Conservation (phyloP, 164 flowering plant species). For the Brasenia schreberi region DNA sequence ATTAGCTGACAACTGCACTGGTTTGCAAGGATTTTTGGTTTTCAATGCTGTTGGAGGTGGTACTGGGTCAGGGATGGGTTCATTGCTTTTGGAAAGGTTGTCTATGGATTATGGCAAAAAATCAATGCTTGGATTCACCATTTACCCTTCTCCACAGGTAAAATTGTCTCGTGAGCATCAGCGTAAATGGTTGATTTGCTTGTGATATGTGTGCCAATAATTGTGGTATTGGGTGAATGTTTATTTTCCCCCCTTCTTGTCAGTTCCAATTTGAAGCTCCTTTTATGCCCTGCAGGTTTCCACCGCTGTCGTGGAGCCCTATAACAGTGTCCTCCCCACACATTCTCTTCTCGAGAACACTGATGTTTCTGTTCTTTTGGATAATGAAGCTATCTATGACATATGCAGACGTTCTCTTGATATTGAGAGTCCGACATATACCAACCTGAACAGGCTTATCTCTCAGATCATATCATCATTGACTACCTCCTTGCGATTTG, state of each 20-base stretch:
- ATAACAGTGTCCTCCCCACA: constrained; percentile 13
- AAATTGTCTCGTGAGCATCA: no score
- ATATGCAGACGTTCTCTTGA: no score
- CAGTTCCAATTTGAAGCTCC: background rate
- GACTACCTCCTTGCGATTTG: constrained; percentile 32
- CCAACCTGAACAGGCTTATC: constrained; percentile 34
- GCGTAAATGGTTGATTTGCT: background rate
- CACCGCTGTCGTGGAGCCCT: constrained; percentile 22
- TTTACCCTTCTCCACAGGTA: constrained; percentile 53
- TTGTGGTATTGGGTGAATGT: background rate
- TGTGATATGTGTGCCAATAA: background rate
- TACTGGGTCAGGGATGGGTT: constrained; percentile 42
- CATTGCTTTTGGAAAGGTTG: constrained; percentile 29
- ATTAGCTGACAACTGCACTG: constrained; percentile 42
- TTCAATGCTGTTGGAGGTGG: constrained; percentile 42
- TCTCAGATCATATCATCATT: constrained; percentile 35
- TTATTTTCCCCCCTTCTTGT: background rate
- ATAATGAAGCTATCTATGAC: constrained; percentile 23
- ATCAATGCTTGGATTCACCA: constrained; percentile 19
- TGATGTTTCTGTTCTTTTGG: constrained; percentile 29
- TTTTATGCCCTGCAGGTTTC: constrained; percentile 22
- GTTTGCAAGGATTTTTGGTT: constrained; percentile 35
- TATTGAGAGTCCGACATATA: constrained; percentile 31
- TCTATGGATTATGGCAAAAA: constrained; percentile 27
- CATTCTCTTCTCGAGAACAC: constrained; percentile 31